Conservation (phyloP, 495 filamentous ascomycete genomes). For the Xanthoparmelia taractica region DNA sequence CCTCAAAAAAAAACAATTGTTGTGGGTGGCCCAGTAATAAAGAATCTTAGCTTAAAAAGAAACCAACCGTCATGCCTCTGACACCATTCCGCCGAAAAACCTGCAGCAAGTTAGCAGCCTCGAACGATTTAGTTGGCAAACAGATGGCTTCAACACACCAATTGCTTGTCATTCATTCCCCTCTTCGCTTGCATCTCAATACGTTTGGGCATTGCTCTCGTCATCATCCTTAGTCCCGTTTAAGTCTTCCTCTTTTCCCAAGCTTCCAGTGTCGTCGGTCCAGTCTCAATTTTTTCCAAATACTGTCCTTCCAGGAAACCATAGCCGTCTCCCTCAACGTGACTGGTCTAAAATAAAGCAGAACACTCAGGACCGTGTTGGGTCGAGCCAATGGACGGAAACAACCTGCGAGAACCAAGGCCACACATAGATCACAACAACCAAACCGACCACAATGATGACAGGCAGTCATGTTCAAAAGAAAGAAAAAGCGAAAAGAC, state of each 20-base stretch:
- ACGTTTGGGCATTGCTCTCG: background rate
- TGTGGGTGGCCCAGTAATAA: background rate
- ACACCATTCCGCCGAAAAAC: conserved; percentile 7
- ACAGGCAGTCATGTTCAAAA: conserved; percentile 31
- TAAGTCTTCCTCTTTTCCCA: background rate
- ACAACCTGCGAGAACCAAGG: conserved; percentile 21
- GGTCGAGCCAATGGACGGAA: conserved; percentile 8
- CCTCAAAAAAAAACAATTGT: background rate
- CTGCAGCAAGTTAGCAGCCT: background rate
- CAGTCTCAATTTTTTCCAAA: background rate
- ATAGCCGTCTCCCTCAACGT: background rate
- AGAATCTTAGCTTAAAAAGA: too few species aligned
- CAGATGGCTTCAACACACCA: conserved; percentile 14
- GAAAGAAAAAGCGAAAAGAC: conserved; percentile 56
- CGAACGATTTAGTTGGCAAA: background rate
- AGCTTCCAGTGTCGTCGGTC: background rate
- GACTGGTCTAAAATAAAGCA: background rate
- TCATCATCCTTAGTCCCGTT: background rate
- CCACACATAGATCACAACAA: conserved; percentile 57
- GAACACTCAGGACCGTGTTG: background rate
- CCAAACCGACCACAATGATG: conserved; percentile 56
- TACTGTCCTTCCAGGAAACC: background rate
- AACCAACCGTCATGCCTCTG: too few species aligned
- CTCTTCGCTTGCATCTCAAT: background rate
- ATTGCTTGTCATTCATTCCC: background rate